A percentile compares a stretch with the other conserved stretches of the same genome.
Evolutionary conservation across 2,329 filamentous ascomycete genomes (phyloP).

Genomic region (Paraphaeosphaeria sporulosa): DNA sequence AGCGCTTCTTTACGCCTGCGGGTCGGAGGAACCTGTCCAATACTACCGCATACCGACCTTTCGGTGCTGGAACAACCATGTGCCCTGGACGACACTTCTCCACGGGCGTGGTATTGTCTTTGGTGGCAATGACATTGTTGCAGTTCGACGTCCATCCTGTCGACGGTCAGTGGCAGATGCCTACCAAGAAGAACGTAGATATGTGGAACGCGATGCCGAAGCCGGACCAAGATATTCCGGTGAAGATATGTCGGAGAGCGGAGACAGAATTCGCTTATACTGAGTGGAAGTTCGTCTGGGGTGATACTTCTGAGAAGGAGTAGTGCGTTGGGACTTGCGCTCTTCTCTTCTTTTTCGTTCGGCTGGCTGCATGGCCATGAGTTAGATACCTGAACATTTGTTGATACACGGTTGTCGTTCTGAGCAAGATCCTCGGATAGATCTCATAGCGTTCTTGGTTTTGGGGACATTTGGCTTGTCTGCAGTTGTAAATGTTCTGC

Average conservation of each 20-base stretch:
- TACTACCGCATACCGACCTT: slow-evolving; percentile 42
- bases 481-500: neutral
- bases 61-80: slow-evolving; percentile 45
- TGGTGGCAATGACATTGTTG: slow-evolving; percentile 43
- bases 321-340: neutral
- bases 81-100: slow-evolving; percentile 52
- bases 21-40: slow-evolving; percentile 25
- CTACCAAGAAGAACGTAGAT: slow-evolving; percentile 34
- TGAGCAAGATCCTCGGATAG: neutral
- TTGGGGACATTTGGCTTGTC: neutral
- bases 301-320: neutral
- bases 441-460: neutral
- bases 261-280: slow-evolving; percentile 6
- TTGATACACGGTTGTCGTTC: neutral
- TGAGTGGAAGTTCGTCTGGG: slow-evolving; percentile 35
- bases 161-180: slow-evolving; percentile 29
- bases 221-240: slow-evolving; percentile 34
- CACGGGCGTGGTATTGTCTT: slow-evolving; percentile 41
- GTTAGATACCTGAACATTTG: neutral
- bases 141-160: slow-evolving; percentile 41
- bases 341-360: neutral
- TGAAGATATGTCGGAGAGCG: slow-evolving; percentile 19
- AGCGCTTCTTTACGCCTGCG: slow-evolving; percentile 36
- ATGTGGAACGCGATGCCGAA: slow-evolving; percentile 45
- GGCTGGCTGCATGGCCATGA: neutral